phyloP scores from a whole-genome alignment of 2,329 filamentous ascomycete genomes.

The Ophiocordyceps camponoti-saundersi region DNA sequence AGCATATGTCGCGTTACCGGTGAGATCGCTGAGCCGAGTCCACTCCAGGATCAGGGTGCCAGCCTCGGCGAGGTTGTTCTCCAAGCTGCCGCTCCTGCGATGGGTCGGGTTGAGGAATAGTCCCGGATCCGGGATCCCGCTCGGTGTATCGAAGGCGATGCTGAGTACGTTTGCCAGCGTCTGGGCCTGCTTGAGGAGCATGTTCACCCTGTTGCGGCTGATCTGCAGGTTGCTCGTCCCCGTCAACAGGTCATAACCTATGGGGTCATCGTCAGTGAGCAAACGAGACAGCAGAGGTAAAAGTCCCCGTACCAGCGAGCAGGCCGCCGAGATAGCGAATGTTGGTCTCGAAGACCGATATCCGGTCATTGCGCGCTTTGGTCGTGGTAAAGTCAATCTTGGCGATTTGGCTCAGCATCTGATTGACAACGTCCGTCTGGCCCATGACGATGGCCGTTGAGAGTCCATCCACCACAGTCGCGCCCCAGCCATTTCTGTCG shows the following conservation, averaged over 20 bases:
- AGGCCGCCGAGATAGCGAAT: conserved; percentile 67
- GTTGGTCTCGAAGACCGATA: conserved; percentile 72
- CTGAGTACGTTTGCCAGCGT: conserved; percentile 56
- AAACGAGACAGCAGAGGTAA: not conserved
- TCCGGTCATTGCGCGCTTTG: conserved; percentile 19
- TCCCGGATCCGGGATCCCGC: conserved; percentile 56
- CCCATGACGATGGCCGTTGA: conserved; percentile 68
- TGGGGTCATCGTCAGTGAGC: not conserved
- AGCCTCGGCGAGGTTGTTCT: conserved; percentile 59
- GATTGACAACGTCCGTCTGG: conserved; percentile 45
- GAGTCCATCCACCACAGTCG: conserved; percentile 65
- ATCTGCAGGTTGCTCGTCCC: conserved; percentile 36
- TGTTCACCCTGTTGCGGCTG: conserved; percentile 29
- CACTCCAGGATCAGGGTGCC: conserved; percentile 74
- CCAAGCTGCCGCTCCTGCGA: conserved; percentile 27
- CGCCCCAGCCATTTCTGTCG: conserved; percentile 65
- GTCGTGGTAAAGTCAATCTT: conserved; percentile 55
- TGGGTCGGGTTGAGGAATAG: conserved; percentile 40
- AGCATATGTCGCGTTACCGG: conserved; percentile 49
- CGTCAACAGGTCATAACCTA: conserved; percentile 53
- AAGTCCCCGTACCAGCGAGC: conserved; percentile 39
- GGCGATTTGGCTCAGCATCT: conserved; percentile 55
- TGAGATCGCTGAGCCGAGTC: conserved; percentile 63
- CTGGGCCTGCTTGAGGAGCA: conserved; percentile 48
- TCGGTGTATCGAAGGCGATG: conserved; percentile 61